Conservation (phyloP, 345 rosid species). For the Syzygium jambos region DNA sequence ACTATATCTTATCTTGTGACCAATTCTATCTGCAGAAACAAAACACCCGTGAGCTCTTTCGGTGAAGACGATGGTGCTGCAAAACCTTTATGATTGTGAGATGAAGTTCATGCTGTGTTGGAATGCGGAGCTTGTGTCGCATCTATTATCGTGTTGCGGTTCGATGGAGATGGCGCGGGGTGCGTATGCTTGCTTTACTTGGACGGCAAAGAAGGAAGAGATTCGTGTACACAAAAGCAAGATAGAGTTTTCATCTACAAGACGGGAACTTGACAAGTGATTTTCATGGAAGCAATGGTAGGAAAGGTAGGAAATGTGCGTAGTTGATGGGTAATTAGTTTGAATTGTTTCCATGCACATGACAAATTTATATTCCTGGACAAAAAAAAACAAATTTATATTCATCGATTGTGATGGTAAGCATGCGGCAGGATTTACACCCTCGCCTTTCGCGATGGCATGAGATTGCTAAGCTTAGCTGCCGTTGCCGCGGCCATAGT, state of each 20-base stretch:
- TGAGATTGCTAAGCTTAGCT: background rate
- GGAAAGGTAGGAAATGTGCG: rapidly evolving
- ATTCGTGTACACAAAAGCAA: background rate
- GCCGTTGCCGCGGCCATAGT: too few species aligned
- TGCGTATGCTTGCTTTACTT: background rate
- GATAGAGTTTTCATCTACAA: background rate
- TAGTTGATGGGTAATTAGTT: rapidly evolving
- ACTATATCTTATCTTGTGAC: background rate
- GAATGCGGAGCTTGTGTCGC: background rate
- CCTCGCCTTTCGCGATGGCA: background rate
- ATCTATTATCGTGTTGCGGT: background rate
- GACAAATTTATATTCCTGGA: too few species aligned
- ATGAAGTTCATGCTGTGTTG: background rate
- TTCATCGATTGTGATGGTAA: background rate
- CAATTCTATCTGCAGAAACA: background rate
- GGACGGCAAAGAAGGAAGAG: background rate
- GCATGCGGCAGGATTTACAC: background rate
- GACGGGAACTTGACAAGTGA: rapidly evolving
- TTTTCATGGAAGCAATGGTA: background rate
- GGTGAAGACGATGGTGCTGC: background rate
- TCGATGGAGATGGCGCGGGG: background rate
- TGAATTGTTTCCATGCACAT: background rate
- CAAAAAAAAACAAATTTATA: too few species aligned
- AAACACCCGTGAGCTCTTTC: background rate
- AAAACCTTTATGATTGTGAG: background rate